Base-by-base conservation (phyloP, 2,329 filamentous ascomycete genomes). In the Corynespora cassiicola region DNA sequence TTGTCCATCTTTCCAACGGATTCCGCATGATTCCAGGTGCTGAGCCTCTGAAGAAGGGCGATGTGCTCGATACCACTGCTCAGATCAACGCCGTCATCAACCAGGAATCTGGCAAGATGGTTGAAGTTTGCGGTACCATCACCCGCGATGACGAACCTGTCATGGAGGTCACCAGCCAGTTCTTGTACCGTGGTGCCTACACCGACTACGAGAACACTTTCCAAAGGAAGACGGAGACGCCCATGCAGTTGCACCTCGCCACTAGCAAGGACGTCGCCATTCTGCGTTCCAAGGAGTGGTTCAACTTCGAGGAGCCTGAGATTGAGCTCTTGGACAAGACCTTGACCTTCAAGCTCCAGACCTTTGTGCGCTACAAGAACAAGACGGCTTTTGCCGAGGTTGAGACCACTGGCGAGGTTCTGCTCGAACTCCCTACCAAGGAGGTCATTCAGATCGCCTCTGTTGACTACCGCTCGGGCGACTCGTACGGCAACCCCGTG, bases 111-210 rank as follows among this genome's bases (percentile, higher is more conserved):
- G 94, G 94, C 31, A 99, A 99, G 79, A 96, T 99, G 91, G 95
- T 99, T 12, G 95, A 99, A 72, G 92, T 99, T n/a, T 96, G 91
- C 61, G 94, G 94, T 47, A 99, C 94, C 5, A 96, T 99, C 60
- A 86, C 81, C 36, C 87, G 94, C 27, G 84, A 91, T 36, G 87
- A 87, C 17, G 72, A 88, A 68, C 79, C 90, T 5, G 90, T 99
- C 48, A 99, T 99, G 94, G 90, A 99, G 66, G 94, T 99, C 18
- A 97, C 91, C 9, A 96, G 90, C 47, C 94, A 99, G 70, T 99
- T 99, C 80, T 72, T 99, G 61, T 99, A 99, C 78, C 87, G 95
- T 32, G 94, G 94, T 39, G 79, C 80, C 19, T 99, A 99, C 74
- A 87, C 81, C 39, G 95, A 99, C 70, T 99, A 84, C 58, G 88